A percentile compares a stretch with the other conserved stretches of the same genome.
These are phyloP conservation scores for Cryptococcus floricola DNA, from an alignment of 1,284 basidiomycete genomes.

Conservation along the genomic window DNA sequence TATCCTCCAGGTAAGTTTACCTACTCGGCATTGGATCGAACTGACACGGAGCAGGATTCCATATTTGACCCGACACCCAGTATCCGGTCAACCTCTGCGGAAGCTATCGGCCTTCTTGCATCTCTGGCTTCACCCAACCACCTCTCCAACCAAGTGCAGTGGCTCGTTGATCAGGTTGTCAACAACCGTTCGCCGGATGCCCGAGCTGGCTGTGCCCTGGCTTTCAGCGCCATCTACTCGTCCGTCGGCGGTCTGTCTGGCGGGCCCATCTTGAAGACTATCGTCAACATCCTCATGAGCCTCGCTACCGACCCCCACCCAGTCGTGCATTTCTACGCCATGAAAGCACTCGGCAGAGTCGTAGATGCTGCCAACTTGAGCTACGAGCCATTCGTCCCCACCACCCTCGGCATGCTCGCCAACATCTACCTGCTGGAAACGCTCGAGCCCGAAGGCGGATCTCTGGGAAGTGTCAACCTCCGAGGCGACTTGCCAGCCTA, in stretches of 20 bases:
- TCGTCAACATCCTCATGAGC: conserved; percentile 93
- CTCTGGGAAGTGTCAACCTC: conserved; percentile 74
- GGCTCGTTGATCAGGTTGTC: conserved; percentile 92
- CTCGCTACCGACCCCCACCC: conserved; percentile 95
- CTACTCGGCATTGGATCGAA: not conserved
- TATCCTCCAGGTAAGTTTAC: conserved; percentile 65
- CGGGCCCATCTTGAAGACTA: conserved; percentile 90
- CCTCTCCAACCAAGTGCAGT: conserved; percentile 83
- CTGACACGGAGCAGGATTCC: conserved; percentile 57
- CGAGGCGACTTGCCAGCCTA: conserved; percentile 88
- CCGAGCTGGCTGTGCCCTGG: conserved; percentile 87
- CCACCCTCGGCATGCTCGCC: conserved; percentile 84
- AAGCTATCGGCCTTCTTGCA: conserved; percentile 83
- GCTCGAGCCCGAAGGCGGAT: conserved; percentile 92
- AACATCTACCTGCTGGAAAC: conserved; percentile 87
- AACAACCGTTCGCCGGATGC: conserved; percentile 90
- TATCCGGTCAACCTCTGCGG: conserved; percentile 76
- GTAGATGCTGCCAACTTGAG: conserved; percentile 88
- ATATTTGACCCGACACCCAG: conserved; percentile 75
- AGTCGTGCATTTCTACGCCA: conserved; percentile 88
- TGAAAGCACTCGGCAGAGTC: conserved; percentile 79
- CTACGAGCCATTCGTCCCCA: conserved; percentile 83
- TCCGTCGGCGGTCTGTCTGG: conserved; percentile 91
- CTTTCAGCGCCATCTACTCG: conserved; percentile 90
- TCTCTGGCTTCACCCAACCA: conserved; percentile 80